These are phyloP conservation scores for Cladosporium velox DNA, from an alignment of 2,329 filamentous ascomycete species.

Conservation along the genomic window DNA sequence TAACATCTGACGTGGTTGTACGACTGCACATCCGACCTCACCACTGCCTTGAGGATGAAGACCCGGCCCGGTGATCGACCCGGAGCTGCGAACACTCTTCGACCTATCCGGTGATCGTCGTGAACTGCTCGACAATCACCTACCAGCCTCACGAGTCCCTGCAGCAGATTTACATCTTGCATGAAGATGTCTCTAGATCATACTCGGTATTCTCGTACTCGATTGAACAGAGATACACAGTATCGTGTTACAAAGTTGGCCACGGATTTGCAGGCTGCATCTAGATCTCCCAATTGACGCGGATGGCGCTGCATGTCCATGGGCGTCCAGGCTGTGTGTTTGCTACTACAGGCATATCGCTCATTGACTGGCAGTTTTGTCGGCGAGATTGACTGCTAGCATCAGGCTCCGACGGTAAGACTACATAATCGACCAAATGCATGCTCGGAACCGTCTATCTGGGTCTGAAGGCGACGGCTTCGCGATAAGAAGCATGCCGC, in stretches of 20 bases:
- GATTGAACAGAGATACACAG: background rate
- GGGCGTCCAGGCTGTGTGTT: background rate
- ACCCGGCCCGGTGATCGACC: background rate
- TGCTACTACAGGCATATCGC: background rate
- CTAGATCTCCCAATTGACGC: constrained; percentile 2
- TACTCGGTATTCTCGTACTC: background rate
- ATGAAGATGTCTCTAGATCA: background rate
- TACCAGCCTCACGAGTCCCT: constrained; percentile 5
- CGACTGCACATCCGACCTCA: constrained; percentile 17
- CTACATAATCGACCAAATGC: background rate
- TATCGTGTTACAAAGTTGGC: background rate
- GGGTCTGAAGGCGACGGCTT: background rate
- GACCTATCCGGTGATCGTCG: background rate
- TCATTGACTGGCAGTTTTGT: background rate
- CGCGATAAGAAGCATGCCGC: background rate
- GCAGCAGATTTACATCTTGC: constrained; percentile 17
- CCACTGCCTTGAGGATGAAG: background rate
- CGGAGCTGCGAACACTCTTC: background rate
- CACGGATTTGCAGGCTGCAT: background rate
- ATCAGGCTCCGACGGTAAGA: background rate
- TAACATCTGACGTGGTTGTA: constrained; percentile 13
- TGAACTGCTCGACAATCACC: constrained; percentile 10
- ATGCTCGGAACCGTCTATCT: background rate
- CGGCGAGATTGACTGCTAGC: constrained; percentile 3
- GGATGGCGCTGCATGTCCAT: background rate